Percentiles rank a stretch among this genome's conserved stretches.
These are phyloP conservation scores for Neoarthrinium moseri DNA, from an alignment of 2,329 filamentous ascomycete species.

Conservation along the genomic window DNA sequence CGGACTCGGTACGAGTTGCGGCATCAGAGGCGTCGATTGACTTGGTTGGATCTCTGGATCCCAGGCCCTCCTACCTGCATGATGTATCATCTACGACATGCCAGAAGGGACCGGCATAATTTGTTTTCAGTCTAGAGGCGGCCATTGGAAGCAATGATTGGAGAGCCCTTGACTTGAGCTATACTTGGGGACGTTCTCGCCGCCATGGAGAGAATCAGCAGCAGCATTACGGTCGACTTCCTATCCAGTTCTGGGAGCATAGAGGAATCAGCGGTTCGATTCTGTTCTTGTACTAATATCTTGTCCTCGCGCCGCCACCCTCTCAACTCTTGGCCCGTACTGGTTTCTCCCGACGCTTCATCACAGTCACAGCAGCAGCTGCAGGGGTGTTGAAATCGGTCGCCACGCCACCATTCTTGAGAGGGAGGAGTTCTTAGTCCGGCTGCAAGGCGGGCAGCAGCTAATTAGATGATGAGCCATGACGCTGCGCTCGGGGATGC, in stretches of 20 bases:
- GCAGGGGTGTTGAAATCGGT: too few species aligned
- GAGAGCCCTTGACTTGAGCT: background rate
- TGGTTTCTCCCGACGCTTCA: too few species aligned
- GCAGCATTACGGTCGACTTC: background rate
- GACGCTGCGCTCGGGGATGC: slow-evolving; percentile 8
- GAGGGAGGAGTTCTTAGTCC: background rate
- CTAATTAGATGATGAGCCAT: slow-evolving; percentile 12
- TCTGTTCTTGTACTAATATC: slow-evolving; percentile 27
- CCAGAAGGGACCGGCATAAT: background rate
- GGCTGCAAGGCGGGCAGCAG: background rate
- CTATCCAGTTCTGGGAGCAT: slow-evolving; percentile 4
- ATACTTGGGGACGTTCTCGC: background rate
- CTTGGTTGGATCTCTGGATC: background rate
- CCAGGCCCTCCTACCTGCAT: background rate
- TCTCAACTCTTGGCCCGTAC: background rate
- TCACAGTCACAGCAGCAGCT: too few species aligned
- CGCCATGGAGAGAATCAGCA: background rate
- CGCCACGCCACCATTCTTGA: background rate
- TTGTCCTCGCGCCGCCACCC: background rate
- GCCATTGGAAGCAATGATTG: background rate
- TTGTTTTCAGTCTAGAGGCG: slow-evolving; percentile 4
- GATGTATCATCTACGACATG: background rate
- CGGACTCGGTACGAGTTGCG: slow-evolving; percentile 7
- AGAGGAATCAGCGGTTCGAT: slow-evolving; percentile 13
- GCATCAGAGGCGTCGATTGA: background rate